These are phyloP conservation scores for Boeremia exigua DNA, from an alignment of 2,329 filamentous ascomycete species.

Conservation along the genomic window DNA sequence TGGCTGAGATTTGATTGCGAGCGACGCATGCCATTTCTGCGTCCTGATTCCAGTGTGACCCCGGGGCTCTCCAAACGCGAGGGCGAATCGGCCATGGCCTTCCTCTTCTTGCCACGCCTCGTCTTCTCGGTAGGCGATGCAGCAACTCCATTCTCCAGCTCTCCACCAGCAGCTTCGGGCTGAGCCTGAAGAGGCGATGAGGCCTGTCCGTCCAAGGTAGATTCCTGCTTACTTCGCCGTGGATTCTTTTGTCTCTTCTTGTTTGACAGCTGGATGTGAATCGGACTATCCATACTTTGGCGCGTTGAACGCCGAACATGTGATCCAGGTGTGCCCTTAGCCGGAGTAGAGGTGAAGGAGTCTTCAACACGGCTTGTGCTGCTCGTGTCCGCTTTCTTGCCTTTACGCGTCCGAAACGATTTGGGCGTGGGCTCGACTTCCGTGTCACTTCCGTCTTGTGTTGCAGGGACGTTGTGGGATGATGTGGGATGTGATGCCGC, in stretches of 20 bases:
- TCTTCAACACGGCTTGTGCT: constrained; percentile 45
- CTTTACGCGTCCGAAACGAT: constrained; percentile 9
- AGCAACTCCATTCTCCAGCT: not conserved
- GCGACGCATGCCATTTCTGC: constrained; percentile 32
- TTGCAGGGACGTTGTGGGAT: not conserved
- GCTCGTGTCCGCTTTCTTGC: constrained; percentile 20
- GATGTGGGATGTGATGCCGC: constrained; percentile 26
- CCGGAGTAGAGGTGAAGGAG: constrained; percentile 40
- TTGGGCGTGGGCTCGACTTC: constrained; percentile 33
- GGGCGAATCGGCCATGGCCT: constrained; percentile 20
- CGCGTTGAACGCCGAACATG: constrained; percentile 38
- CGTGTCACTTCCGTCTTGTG: constrained; percentile 22
- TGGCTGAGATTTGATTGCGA: constrained; percentile 41
- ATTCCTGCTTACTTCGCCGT: constrained; percentile 23
- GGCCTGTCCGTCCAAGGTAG: constrained; percentile 23
- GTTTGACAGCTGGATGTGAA: constrained; percentile 18
- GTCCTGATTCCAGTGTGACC: constrained; percentile 24
- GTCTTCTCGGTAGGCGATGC: constrained; percentile 6
- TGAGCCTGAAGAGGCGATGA: constrained; percentile 49
- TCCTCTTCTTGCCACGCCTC: constrained; percentile 27
- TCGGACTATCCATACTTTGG: constrained; percentile 31
- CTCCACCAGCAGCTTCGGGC: not conserved
- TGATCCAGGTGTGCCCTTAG: constrained; percentile 25
- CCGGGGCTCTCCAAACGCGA: not conserved
- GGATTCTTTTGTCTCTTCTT: constrained; percentile 34